phyloP scores from a whole-genome alignment of 371 early-diverging fungal species.

The Apophysomyces ossiformis region DNA sequence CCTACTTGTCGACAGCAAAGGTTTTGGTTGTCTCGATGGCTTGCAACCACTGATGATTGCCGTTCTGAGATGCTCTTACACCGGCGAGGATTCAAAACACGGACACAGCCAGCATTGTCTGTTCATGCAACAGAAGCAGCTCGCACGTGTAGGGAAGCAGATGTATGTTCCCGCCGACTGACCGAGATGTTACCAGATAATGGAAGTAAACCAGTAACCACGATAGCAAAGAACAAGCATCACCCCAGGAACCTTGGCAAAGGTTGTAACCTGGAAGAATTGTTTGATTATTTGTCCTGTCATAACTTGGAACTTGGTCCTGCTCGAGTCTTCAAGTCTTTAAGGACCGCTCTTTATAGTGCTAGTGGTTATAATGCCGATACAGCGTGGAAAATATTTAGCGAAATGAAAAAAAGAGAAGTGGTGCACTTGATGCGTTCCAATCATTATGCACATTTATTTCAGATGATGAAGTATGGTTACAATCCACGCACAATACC shows the following conservation, averaged over 20 bases:
- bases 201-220: neutral
- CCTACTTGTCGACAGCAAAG: constrained; percentile 2
- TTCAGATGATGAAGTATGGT: constrained; percentile 42
- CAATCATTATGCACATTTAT: constrained; percentile 44
- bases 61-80: neutral
- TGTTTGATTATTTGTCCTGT: constrained; percentile 14
- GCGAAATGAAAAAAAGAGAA: constrained; percentile 30
- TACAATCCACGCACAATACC: constrained; percentile 12
- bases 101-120: neutral
- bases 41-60: neutral
- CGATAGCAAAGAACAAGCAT: neutral
- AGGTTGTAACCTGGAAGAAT: constrained; percentile 15
- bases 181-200: neutral
- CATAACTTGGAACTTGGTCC: constrained; percentile 6
- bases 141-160: constrained; percentile 1
- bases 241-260: constrained; percentile 20
- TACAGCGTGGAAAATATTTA: constrained; percentile 43
- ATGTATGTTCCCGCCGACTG: neutral
- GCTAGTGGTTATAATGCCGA: constrained; percentile 23
- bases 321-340: constrained; percentile 26
- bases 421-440: constrained; percentile 31
- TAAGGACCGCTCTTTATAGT: constrained; percentile 40
- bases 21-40: neutral
- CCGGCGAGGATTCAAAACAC: constrained; percentile 6
- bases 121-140: constrained; percentile 3